phyloP scores from a whole-genome alignment of 306 rosid genomes.

The Rosa multiflora region DNA sequence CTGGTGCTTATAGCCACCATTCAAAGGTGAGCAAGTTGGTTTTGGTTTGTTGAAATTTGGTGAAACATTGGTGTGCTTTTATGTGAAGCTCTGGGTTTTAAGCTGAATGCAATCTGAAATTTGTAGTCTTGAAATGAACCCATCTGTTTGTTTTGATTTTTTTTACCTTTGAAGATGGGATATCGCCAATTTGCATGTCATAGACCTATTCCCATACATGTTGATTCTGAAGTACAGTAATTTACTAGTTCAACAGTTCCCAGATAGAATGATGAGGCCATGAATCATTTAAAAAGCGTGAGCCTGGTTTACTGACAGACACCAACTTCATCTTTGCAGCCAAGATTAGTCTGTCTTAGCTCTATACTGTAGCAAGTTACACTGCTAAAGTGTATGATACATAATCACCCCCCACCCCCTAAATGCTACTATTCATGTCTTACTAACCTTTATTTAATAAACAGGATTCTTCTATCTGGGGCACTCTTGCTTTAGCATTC shows the following conservation, averaged over 20 bases:
- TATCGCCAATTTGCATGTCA: not conserved
- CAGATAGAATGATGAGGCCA: not conserved
- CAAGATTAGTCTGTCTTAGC: constrained; percentile 15
- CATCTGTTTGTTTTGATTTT: not conserved
- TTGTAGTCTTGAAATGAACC: not conserved
- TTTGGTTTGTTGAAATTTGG: not conserved
- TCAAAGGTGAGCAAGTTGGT: constrained; percentile 30
- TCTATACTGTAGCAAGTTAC: not conserved
- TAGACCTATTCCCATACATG: not conserved
- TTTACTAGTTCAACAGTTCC: not conserved
- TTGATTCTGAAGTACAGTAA: not conserved
- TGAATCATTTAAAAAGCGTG: not conserved
- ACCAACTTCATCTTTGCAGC: not conserved
- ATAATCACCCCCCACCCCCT: not conserved
- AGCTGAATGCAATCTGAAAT: not conserved
- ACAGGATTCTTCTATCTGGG: constrained; percentile 71
- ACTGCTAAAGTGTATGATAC: not conserved
- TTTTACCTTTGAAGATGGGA: not conserved
- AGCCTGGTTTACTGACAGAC: not conserved
- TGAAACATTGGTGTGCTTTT: not conserved
- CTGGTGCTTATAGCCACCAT: constrained; percentile 51
- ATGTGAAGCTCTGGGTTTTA: not conserved
- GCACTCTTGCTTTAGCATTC: constrained; percentile 68
- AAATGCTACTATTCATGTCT: constrained; percentile 1
- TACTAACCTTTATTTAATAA: constrained; percentile 27